These are phyloP conservation scores for Ophiocordyceps sinensis DNA, from an alignment of 2,329 filamentous ascomycete genomes.

Conservation along the genomic window DNA sequence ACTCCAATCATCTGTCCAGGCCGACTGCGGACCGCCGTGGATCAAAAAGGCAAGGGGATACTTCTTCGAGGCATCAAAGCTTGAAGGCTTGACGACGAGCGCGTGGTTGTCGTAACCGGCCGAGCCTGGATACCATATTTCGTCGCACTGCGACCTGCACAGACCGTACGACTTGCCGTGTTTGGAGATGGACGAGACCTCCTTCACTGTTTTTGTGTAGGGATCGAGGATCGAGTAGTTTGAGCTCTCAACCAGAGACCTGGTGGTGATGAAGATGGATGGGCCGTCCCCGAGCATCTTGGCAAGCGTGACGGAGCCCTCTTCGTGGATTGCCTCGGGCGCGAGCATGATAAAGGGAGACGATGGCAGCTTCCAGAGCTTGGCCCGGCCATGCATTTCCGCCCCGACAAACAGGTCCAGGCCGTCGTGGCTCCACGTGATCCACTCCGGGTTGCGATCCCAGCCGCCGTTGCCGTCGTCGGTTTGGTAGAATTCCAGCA, in stretches of 20 bases:
- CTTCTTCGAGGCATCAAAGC: conserved; percentile 54
- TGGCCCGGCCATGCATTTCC: conserved; percentile 50
- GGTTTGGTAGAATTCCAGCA: conserved; percentile 48
- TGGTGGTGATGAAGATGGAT: conserved; percentile 50
- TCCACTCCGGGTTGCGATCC: conserved; percentile 42
- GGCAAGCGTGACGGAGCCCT: conserved; percentile 40
- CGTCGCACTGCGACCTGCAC: conserved; percentile 44
- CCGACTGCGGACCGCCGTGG: conserved; percentile 69
- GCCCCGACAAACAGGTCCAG: conserved; percentile 57
- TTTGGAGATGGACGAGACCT: conserved; percentile 50
- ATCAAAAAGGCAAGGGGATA: conserved; percentile 71
- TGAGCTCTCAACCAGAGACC: conserved; percentile 58
- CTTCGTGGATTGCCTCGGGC: conserved; percentile 33
- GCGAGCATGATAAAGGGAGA: conserved; percentile 30
- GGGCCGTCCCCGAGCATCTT: conserved; percentile 31
- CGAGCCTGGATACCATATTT: conserved; percentile 56
- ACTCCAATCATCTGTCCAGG: conserved; percentile 64
- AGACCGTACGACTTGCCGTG: conserved; percentile 54
- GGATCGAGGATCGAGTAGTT: conserved; percentile 48
- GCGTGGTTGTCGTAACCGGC: conserved; percentile 54
- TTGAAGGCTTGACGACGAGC: conserved; percentile 47
- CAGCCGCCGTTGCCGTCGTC: conserved; percentile 48
- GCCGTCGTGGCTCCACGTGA: conserved; percentile 44
- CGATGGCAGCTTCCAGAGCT: conserved; percentile 48
- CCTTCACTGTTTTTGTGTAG: conserved; percentile 15